Conservation (phyloP, 208 protist species). For the Leishmania braziliensis region DNA sequence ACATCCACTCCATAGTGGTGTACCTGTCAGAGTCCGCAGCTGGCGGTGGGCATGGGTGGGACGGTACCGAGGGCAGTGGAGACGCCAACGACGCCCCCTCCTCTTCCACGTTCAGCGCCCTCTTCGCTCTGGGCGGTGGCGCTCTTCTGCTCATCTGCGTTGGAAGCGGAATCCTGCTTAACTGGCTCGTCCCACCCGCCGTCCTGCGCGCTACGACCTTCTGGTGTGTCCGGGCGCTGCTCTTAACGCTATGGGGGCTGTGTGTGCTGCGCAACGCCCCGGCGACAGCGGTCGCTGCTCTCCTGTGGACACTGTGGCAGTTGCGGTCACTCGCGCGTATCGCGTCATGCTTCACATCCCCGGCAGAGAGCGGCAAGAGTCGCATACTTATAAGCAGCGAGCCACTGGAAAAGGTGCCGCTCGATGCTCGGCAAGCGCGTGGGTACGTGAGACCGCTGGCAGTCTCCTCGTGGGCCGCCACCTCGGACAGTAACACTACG, state of each 20-base stretch:
- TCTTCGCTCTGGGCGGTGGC: not conserved
- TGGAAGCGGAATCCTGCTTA: conserved; percentile 29
- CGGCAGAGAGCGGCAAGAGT: not conserved
- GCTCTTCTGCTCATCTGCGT: conserved; percentile 10
- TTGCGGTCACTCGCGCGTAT: not conserved
- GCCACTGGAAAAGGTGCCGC: conserved; percentile 20
- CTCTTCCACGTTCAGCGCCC: not conserved
- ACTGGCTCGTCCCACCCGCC: conserved; percentile 33
- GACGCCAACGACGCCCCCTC: not conserved
- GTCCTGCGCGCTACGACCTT: conserved; percentile 33
- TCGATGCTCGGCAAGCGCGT: conserved; percentile 12
- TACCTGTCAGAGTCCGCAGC: not conserved
- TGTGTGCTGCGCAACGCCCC: conserved; percentile 44
- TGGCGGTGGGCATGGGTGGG: not conserved
- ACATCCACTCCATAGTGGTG: not conserved
- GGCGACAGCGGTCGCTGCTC: conserved; percentile 32
- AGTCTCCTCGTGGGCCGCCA: conserved; percentile 3
- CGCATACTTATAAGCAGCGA: not conserved
- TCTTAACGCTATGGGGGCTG: conserved; percentile 17
- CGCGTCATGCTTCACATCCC: not conserved
- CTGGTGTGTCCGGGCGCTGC: conserved; percentile 32
- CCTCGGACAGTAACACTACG: not conserved
- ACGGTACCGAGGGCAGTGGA: not conserved
- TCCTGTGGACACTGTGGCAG: conserved; percentile 4
- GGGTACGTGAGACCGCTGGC: conserved; percentile 29